A percentile compares a stretch with the other conserved stretches of the same genome.
Evolutionary conservation across 75 land plant species (phyloP).

Genomic region (Picea sitchensis): DNA sequence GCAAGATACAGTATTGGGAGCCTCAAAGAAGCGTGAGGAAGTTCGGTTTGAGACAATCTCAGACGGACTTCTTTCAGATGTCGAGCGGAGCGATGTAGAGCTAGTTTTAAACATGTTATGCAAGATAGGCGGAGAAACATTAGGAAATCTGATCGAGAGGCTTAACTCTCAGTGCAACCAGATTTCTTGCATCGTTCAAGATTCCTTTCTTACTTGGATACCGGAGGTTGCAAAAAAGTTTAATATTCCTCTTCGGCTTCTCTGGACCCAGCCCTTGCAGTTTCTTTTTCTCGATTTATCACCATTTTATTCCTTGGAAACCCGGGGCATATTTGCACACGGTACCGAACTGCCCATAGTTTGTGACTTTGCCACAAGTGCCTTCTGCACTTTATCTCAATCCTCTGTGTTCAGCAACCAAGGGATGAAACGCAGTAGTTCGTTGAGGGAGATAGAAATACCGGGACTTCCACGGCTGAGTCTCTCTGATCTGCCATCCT

Average conservation of each 20-base stretch:
- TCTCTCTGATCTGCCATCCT: constrained; percentile 50
- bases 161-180: constrained; percentile 21
- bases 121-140: not conserved
- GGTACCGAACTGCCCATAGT: no score
- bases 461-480: not conserved
- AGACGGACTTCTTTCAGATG: not conserved
- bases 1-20: not conserved
- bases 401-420: not conserved
- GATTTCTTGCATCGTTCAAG: constrained; percentile 44
- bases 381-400: no score
- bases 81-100: not conserved
- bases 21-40: not conserved
- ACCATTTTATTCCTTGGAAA: not conserved
- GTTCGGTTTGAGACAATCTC: not conserved
- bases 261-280: constrained; percentile 66
- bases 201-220: constrained; percentile 54
- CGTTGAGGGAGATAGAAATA: constrained; percentile 17
- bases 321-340: no score
- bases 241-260: constrained; percentile 33
- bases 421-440: not conserved
- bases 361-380: no score
- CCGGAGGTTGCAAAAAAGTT: constrained; percentile 36
- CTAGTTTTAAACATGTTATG: no score
- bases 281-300: not conserved
- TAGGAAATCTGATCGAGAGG: constrained; percentile 25